Evolutionary conservation across 2,329 filamentous ascomycete species (phyloP).

Genomic region (Pestalotiopsis sp.): DNA sequence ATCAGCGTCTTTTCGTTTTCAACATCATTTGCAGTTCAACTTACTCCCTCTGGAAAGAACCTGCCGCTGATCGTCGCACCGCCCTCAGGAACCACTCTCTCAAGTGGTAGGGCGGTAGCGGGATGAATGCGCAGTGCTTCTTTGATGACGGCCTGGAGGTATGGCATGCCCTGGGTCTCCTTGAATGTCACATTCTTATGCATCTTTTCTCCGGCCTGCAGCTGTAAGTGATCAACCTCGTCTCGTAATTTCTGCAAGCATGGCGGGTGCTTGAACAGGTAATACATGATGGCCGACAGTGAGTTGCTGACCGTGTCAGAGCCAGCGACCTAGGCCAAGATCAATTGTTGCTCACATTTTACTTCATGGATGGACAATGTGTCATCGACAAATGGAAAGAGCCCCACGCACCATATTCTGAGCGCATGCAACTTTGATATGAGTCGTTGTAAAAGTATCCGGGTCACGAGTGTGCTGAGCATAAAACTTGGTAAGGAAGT

Average conservation of each 20-base stretch:
- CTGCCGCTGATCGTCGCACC: constrained; percentile 26
- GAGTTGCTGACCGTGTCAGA: constrained; percentile 37
- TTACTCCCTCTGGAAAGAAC: constrained; percentile 25
- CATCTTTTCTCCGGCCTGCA: constrained; percentile 10
- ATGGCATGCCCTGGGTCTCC: constrained; percentile 35
- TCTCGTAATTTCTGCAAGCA: constrained; percentile 13
- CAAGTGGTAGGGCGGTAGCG: constrained; percentile 23
- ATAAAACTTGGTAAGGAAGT: constrained; percentile 30
- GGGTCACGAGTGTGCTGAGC: constrained; percentile 25
- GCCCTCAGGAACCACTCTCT: constrained; percentile 23
- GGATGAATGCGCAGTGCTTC: constrained; percentile 42
- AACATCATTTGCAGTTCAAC: neutral
- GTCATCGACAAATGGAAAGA: neutral
- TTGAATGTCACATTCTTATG: constrained; percentile 19
- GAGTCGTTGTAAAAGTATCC: constrained; percentile 29
- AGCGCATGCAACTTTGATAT: constrained; percentile 21
- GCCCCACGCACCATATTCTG: constrained; percentile 23
- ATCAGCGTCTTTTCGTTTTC: too few species aligned
- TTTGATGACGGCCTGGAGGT: constrained; percentile 54
- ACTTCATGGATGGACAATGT: constrained; percentile 35
- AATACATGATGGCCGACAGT: constrained; percentile 27
- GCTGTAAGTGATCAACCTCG: constrained; percentile 23
- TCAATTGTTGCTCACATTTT: constrained; percentile 45
- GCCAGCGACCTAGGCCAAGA: constrained; percentile 24
- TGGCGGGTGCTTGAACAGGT: constrained; percentile 20